Conservation (phyloP, 2,329 filamentous ascomycete genomes). For the Aspergillus tanneri region DNA sequence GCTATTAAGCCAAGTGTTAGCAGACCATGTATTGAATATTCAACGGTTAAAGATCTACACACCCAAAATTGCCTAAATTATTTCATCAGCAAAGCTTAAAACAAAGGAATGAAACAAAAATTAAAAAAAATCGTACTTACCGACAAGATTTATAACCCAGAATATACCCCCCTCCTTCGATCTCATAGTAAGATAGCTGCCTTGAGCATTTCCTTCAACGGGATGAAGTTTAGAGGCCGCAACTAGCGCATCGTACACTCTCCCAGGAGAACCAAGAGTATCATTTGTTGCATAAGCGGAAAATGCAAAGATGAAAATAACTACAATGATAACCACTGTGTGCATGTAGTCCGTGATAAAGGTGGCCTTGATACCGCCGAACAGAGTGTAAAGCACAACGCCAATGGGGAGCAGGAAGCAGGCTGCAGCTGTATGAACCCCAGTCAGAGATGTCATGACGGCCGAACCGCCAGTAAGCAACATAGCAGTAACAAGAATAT, state of each 20-base stretch:
- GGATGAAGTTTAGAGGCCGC: conserved; percentile 68
- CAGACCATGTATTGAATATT: neutral
- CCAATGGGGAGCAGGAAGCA: conserved; percentile 80
- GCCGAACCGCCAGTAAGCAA: conserved; percentile 79
- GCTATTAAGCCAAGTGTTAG: conserved; percentile 32
- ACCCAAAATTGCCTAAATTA: conserved; percentile 32
- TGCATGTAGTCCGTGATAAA: conserved; percentile 86
- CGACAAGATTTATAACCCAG: conserved; percentile 86
- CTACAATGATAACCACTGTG: conserved; percentile 70
- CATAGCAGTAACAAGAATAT: conserved; percentile 87
- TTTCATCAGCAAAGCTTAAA: conserved; percentile 1
- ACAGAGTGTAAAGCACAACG: conserved; percentile 75
- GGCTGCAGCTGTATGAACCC: conserved; percentile 74
- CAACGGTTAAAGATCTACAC: conserved; percentile 3
- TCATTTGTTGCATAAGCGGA: conserved; percentile 75
- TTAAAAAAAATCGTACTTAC: conserved; percentile 64
- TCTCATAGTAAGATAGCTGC: conserved; percentile 84
- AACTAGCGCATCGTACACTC: conserved; percentile 75
- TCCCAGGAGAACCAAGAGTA: conserved; percentile 69
- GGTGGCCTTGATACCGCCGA: conserved; percentile 78
- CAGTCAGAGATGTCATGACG: conserved; percentile 69
- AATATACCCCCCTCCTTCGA: conserved; percentile 80
- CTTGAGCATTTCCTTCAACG: conserved; percentile 73
- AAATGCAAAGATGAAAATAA: conserved; percentile 82
- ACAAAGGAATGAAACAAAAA: neutral